A percentile compares a stretch with the other conserved stretches of the same genome.
phyloP scores from a whole-genome alignment of 306 rosid species.

The Morella rubra region DNA sequence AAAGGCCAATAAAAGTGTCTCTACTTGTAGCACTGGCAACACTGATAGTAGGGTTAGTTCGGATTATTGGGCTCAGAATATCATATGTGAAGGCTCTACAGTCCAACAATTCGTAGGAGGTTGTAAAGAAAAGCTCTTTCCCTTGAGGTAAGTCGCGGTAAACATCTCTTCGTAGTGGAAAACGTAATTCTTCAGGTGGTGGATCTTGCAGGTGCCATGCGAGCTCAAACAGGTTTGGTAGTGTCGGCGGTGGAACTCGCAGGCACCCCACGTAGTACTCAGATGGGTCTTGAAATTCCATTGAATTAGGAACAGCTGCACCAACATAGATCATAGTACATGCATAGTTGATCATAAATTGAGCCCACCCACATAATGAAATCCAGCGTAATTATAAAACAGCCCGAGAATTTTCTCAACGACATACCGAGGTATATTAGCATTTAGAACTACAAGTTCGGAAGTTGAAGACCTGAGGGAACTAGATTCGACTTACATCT shows the following conservation, averaged over 20 bases:
- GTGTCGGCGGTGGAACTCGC: conserved; percentile 48
- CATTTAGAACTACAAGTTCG: background rate
- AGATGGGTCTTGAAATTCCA: conserved; percentile 78
- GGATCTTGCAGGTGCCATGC: conserved; percentile 71
- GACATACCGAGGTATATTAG: background rate
- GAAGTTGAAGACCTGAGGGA: background rate
- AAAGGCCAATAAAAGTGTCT: conserved; percentile 69
- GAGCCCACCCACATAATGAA: background rate
- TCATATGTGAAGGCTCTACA: conserved; percentile 65
- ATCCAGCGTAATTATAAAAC: background rate
- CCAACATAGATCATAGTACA: conserved; percentile 6
- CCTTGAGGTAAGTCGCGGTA: conserved; percentile 74
- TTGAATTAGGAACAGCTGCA: conserved; percentile 48
- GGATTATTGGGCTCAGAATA: conserved; percentile 55
- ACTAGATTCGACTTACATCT: conserved; percentile 51
- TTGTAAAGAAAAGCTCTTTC: conserved; percentile 67
- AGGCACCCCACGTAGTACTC: conserved; percentile 72
- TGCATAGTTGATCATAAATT: conserved; percentile 1
- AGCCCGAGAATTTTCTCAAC: background rate
- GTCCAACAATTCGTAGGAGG: conserved; percentile 51
- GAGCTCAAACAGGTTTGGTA: conserved; percentile 67
- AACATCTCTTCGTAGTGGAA: conserved; percentile 72
- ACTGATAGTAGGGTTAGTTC: conserved; percentile 45
- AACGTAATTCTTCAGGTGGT: conserved; percentile 71
- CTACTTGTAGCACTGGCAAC: conserved; percentile 37